Evolutionary conservation across 1,284 basidiomycete species (phyloP), one percentile per base, ranked within the genome.

Genomic region (Tilletia horrida): DNA sequence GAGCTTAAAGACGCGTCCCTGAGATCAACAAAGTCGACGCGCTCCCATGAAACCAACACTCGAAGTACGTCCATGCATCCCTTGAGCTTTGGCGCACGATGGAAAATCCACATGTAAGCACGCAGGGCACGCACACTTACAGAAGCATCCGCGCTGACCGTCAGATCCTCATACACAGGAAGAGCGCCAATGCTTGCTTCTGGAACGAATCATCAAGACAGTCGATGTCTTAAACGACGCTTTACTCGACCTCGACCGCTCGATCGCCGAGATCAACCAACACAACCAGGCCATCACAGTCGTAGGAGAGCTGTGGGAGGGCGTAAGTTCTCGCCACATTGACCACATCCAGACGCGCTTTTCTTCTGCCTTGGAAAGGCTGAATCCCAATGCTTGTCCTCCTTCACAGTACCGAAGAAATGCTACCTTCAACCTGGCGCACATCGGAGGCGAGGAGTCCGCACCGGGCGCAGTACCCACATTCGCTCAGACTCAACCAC

Each of bases 151-250:
- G 35, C 35, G 18, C 43, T 44, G 43, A 44, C 16, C 16, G 16
- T 18, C 97, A 57, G 23, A 16, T 23, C 27, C 55, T 40, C n/a
- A 16, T 25, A 90, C 29, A 52, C 91, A 95, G 79, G 91, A 92
- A 70, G 91, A 93, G 82, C 86, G 91, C 69, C 93, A 96, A 81
- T 91, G 90, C 42, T 88, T 93, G 45, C 86, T 95, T 42, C 85
- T 95, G 2, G 91, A 93, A 76, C 87, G 93, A 31, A 94, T 96
- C 72, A 85, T 93, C 47, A 93, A 93, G 83, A 95, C 92, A 75
- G 88, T 90, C 11, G 92, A 93, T 72, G 76, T 89, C 83, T 59
- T 75, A 40, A 75, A 65, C 64, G 66, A 73, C 45, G 72, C 64
- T 48, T 75, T 67, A 62, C 81, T 88, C n/a, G 91, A 93, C 77